Percentiles rank a stretch among this genome's conserved stretches.
Conservation (phyloP, 2,329 filamentous ascomycete genomes). For the Malbranchea cinnamomea region DNA sequence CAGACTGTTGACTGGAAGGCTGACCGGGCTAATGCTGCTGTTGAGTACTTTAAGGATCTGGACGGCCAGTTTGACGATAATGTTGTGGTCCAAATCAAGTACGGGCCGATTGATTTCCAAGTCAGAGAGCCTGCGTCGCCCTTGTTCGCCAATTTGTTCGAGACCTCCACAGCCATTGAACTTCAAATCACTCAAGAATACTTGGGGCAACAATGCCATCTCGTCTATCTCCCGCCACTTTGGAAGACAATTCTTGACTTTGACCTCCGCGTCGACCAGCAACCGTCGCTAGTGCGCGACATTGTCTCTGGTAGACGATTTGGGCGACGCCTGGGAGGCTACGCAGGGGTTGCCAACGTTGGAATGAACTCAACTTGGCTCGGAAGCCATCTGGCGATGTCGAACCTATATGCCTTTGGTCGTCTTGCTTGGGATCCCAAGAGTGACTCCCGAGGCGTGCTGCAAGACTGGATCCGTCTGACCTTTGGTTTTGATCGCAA, state of each 20-base stretch:
- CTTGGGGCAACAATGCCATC: slow-evolving; percentile 53
- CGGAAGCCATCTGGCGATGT: slow-evolving; percentile 54
- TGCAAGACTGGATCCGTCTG: slow-evolving; percentile 52
- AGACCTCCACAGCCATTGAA: slow-evolving; percentile 43
- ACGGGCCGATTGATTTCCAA: slow-evolving; percentile 60
- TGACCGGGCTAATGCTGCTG: slow-evolving; percentile 55
- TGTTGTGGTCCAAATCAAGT: slow-evolving; percentile 59
- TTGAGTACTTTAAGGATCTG: slow-evolving; percentile 49
- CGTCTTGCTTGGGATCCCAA: slow-evolving; percentile 50
- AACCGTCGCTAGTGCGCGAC: slow-evolving; percentile 42
- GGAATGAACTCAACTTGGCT: slow-evolving; percentile 53
- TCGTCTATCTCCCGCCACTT: slow-evolving; percentile 52
- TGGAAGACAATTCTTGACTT: slow-evolving; percentile 56
- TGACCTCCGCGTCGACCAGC: slow-evolving; percentile 46
- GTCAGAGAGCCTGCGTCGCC: slow-evolving; percentile 53
- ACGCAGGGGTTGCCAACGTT: slow-evolving; percentile 52
- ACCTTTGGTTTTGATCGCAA: slow-evolving; percentile 44
- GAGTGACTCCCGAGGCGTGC: slow-evolving; percentile 32
- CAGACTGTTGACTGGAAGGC: slow-evolving; percentile 44
- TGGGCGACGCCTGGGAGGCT: slow-evolving; percentile 43
- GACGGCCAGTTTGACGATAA: slow-evolving; percentile 55
- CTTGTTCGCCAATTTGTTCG: slow-evolving; percentile 40
- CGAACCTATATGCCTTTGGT: slow-evolving; percentile 57
- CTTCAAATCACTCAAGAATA: slow-evolving; percentile 56
- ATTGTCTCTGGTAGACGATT: slow-evolving; percentile 48